Evolutionary conservation across 768 basidiomycete species (phyloP).

Genomic region (Fistulinella prunicolor): DNA sequence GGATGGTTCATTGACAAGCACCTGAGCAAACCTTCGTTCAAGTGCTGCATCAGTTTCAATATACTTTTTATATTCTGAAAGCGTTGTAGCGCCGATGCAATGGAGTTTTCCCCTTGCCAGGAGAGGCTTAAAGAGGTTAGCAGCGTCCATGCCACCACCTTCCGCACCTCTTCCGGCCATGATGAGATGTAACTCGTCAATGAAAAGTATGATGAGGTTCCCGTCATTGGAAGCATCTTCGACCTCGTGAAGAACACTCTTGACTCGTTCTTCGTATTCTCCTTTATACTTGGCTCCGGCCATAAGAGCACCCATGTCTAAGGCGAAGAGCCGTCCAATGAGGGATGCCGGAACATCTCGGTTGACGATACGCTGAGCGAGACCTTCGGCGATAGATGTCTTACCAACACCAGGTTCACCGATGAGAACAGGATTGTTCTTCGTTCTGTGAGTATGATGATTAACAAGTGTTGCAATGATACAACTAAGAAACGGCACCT

Average conservation of each 20-base stretch:
- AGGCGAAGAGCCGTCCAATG: slow-evolving; percentile 71
- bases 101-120: slow-evolving; percentile 79
- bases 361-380: slow-evolving; percentile 93
- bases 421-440: slow-evolving; percentile 96
- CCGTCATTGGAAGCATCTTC: slow-evolving; percentile 83
- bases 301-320: slow-evolving; percentile 96
- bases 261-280: slow-evolving; percentile 96
- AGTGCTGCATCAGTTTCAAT: slow-evolving; percentile 92
- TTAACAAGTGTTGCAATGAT: slow-evolving; percentile 7
- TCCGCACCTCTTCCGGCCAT: slow-evolving; percentile 84
- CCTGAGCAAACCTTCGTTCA: slow-evolving; percentile 91
- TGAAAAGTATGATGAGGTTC: slow-evolving; percentile 83
- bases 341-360: slow-evolving; percentile 82
- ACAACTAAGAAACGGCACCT: slow-evolving; percentile 38
- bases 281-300: slow-evolving; percentile 92
- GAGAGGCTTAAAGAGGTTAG: slow-evolving; percentile 88
- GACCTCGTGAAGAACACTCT: slow-evolving; percentile 87
- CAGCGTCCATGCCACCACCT: slow-evolving; percentile 92
- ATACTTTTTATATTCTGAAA: slow-evolving; percentile 88
- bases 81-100: slow-evolving; percentile 88
- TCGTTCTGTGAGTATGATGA: slow-evolving; percentile 55
- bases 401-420: slow-evolving; percentile 96
- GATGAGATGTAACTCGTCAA: slow-evolving; percentile 93
- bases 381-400: slow-evolving; percentile 91
- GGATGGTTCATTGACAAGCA: slow-evolving; percentile 85